Base-by-base conservation (phyloP, 495 filamentous ascomycete species). In the Penicillium coprophilum region DNA sequence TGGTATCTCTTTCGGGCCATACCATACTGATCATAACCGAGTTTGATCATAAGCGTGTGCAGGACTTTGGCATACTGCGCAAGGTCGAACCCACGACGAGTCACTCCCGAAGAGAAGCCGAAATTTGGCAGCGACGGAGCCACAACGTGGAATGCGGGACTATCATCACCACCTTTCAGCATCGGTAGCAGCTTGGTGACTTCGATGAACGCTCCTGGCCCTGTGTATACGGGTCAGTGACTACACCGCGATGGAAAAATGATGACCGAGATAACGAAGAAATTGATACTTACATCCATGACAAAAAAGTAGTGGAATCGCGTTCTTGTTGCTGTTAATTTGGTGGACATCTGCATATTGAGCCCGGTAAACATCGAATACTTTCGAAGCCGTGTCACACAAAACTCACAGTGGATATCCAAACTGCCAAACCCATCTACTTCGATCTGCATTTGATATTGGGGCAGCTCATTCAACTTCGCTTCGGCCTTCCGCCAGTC, bases 11-110 rank as follows among this genome's bases (percentile, higher is more conserved):
- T 2, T 1, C 38, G 9, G 2, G n/a, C 52, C 55, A 31, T 68
- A 70, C 81, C 80, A 67, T 93, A 92, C 53, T 82, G 63, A 12
- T 68, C 56, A 71, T 93, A 92, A 0, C 82, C 81, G 9, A 92
- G 80, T 41, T 77, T 71, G 10, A 79, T 57, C 89, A 93, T 92
- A 3, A 93, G 75, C 4, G 76, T 78, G 65, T 91, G 74, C 50
- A 84, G 71, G 5, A 79, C 68, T 43, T 81, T 79, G 5, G 85
- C 89, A 27, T 90, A 86, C 53, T 89, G 80, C 19, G 67, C 67
- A 23, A 87, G 70, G 2, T 74, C 76, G 39, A 88, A 83, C 1
- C 80, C 78, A 55, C 73, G 73, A 36, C 71, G 70, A 41, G 62
- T 68, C 19, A 72, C 69, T 1, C 67, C 72, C 0, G 70, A 64